phyloP scores from a whole-genome alignment of 768 basidiomycete genomes.

The Boletus reticulatus region DNA sequence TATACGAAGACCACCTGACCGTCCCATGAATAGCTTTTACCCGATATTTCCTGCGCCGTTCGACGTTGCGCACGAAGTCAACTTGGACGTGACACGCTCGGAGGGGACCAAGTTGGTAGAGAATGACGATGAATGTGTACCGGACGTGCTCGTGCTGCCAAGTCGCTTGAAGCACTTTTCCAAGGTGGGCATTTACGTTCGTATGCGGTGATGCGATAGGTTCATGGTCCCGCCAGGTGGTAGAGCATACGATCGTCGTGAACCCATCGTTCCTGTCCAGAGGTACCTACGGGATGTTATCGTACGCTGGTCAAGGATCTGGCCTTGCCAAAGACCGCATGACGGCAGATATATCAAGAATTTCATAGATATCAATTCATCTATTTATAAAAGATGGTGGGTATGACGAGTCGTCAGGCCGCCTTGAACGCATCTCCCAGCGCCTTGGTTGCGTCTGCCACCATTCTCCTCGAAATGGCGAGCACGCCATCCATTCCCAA shows the following conservation, averaged over 20 bases:
- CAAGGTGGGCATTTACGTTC: slow-evolving; percentile 52
- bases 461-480: slow-evolving; percentile 10
- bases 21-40: slow-evolving; percentile 67
- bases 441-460: slow-evolving; percentile 21
- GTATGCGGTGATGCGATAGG: neutral
- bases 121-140: slow-evolving; percentile 47
- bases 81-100: slow-evolving; percentile 85
- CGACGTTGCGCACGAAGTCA: slow-evolving; percentile 75
- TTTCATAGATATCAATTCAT: slow-evolving; percentile 17
- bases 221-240: slow-evolving; percentile 45
- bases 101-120: slow-evolving; percentile 40
- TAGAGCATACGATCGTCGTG: slow-evolving; percentile 74
- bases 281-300: slow-evolving; percentile 50
- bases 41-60: slow-evolving; percentile 87
- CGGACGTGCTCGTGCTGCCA: slow-evolving; percentile 84
- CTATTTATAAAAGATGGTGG: neutral
- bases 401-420: neutral
- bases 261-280: slow-evolving; percentile 83
- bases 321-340: slow-evolving; percentile 30
- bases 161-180: slow-evolving; percentile 88
- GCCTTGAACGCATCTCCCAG: slow-evolving; percentile 18
- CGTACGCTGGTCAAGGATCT: slow-evolving; percentile 27
- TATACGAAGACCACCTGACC: neutral
- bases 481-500: slow-evolving; percentile 63
- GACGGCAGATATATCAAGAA: slow-evolving; percentile 22